Evolutionary conservation across 495 filamentous ascomycete genomes (phyloP).

Genomic region (Trichoderma parareesei): DNA sequence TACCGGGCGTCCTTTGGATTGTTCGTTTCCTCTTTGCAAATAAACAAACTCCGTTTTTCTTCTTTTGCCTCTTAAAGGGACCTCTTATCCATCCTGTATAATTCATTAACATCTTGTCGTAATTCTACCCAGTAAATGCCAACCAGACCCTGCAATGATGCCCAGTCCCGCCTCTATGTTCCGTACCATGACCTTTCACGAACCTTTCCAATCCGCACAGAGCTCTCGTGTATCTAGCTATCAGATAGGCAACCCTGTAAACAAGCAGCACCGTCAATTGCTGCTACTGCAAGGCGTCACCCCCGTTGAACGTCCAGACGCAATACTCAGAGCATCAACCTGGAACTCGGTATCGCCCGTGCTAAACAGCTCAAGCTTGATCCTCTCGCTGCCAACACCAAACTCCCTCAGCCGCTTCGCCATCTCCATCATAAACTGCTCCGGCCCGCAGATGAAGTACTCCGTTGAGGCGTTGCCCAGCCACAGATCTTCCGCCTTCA

Average conservation of each 20-base stretch:
- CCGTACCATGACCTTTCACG: neutral
- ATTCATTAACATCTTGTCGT: neutral
- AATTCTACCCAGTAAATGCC: neutral
- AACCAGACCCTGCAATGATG: neutral
- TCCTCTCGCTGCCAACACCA: conserved; percentile 46
- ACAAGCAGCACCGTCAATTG: neutral
- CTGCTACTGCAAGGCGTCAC: neutral
- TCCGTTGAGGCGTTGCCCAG: conserved; percentile 41
- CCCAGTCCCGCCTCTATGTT: neutral
- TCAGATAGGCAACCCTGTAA: too few relatives aligned
- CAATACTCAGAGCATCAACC: conserved; percentile 1
- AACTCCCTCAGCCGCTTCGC: conserved; percentile 35
- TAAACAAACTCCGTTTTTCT: neutral
- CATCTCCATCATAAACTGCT: conserved; percentile 55
- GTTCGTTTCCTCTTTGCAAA: too few relatives aligned
- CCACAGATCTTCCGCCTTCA: conserved; percentile 46
- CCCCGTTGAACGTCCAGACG: neutral
- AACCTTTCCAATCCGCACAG: neutral
- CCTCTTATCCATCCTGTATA: neutral
- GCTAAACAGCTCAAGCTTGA: conserved; percentile 61
- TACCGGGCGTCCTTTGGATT: too few relatives aligned
- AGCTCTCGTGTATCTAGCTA: too few relatives aligned
- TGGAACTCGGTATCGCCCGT: conserved; percentile 37
- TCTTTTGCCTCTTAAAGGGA: neutral
- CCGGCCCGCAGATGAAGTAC: conserved; percentile 65